Evolutionary conservation across 495 filamentous ascomycete genomes (phyloP).

Genomic region (Friedmanniomyces endolithicus): DNA sequence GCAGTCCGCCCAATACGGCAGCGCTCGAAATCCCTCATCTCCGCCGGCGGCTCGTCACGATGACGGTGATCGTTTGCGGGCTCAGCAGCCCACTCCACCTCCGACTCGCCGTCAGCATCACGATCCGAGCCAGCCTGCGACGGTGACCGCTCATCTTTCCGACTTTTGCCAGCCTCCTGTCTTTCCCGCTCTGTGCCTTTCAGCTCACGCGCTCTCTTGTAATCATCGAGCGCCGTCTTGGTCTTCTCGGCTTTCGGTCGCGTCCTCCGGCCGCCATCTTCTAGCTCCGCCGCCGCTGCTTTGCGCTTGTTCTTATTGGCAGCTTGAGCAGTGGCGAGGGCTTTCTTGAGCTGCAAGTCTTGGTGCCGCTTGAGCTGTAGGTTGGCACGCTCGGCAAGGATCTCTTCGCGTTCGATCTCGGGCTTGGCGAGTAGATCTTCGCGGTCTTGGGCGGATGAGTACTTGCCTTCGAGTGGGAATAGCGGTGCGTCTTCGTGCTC

Average conservation of each 20-base stretch:
- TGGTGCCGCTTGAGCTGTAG: conserved; percentile 68
- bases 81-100: conserved; percentile 56
- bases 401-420: conserved; percentile 77
- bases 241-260: conserved; percentile 56
- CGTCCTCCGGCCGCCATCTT: conserved; percentile 63
- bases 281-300: conserved; percentile 58
- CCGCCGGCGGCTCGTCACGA: conserved; percentile 49
- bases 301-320: conserved; percentile 63
- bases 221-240: conserved; percentile 49
- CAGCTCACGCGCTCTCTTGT: conserved; percentile 75
- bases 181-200: conserved; percentile 54
- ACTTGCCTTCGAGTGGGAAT: conserved; percentile 83
- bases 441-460: conserved; percentile 66
- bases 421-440: conserved; percentile 72
- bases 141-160: conserved; percentile 31
- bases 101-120: conserved; percentile 66
- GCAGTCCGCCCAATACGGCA: conserved; percentile 67
- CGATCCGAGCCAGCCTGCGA: conserved; percentile 38
- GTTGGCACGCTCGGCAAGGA: conserved; percentile 78
- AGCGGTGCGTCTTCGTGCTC: conserved; percentile 50
- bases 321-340: conserved; percentile 57
- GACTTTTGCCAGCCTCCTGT: conserved; percentile 15
- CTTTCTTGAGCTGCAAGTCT: conserved; percentile 69
- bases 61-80: conserved; percentile 34
- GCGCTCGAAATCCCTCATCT: conserved; percentile 69